Evolutionary conservation across 345 rosid species (phyloP).

Genomic region (Melaleuca quinquenervia): DNA sequence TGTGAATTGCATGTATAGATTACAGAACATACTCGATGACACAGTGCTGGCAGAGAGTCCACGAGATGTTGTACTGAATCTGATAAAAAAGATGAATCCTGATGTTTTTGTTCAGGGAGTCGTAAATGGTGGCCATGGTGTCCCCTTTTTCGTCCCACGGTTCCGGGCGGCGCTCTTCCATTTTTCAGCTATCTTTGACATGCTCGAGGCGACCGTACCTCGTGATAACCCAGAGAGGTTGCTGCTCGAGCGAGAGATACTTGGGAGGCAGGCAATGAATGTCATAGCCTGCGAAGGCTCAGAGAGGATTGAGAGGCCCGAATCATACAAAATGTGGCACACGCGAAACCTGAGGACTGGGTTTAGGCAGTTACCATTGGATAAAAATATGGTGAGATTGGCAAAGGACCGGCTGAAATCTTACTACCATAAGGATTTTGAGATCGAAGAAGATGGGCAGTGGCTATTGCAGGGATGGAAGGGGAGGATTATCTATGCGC

Average conservation of each 20-base stretch:
- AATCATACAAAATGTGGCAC: conserved; percentile 31
- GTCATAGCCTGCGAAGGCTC: conserved; percentile 52
- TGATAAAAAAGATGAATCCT: conserved; percentile 34
- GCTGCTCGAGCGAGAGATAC: conserved; percentile 30
- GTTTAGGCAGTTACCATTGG: conserved; percentile 24
- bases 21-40: conserved; percentile 42
- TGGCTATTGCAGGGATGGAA: conserved; percentile 41
- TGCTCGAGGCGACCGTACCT: conserved; percentile 33
- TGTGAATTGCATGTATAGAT: conserved; percentile 24
- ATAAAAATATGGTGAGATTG: conserved; percentile 7
- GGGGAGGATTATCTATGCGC: conserved; percentile 24
- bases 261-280: conserved; percentile 36
- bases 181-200: conserved; percentile 46
- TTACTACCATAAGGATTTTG: conserved; percentile 23
- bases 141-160: conserved; percentile 40
- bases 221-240: conserved; percentile 30
- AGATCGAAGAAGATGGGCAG: conserved; percentile 24
- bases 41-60: conserved; percentile 28
- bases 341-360: conserved; percentile 19
- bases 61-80: conserved; percentile 30
- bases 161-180: conserved; percentile 51
- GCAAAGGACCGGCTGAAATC: conserved; percentile 20
- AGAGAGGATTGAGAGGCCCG: conserved; percentile 50
- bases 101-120: conserved; percentile 26
- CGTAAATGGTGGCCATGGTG: conserved; percentile 30